A percentile compares a stretch with the other conserved stretches of the same genome.
Evolutionary conservation across 768 basidiomycete species (phyloP).

Genomic region (Xerocomellus intermedius): DNA sequence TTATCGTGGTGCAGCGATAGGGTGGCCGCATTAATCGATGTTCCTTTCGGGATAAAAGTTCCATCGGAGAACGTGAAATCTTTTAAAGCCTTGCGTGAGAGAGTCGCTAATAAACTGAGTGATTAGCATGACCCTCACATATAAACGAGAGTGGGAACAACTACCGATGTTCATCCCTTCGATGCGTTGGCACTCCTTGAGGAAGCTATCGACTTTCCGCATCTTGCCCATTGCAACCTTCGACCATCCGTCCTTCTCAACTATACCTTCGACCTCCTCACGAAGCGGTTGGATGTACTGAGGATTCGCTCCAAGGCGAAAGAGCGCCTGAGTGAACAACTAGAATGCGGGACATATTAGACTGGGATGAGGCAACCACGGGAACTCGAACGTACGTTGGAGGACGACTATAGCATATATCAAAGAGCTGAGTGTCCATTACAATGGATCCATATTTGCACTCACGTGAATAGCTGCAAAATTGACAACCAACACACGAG

Average conservation of each 20-base stretch:
- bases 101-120: conserved; percentile 15
- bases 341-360: conserved; percentile 3
- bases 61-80: conserved; percentile 40
- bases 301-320: conserved; percentile 35
- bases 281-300: conserved; percentile 35
- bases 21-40: conserved; percentile 19
- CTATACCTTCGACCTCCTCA: conserved; percentile 11
- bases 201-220: conserved; percentile 41
- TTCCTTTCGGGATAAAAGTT: conserved; percentile 36
- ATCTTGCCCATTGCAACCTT: conserved; percentile 24
- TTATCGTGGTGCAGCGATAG: conserved; percentile 22
- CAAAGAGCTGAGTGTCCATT: neutral
- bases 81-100: conserved; percentile 34
- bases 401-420: conserved; percentile 14
- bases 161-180: conserved; percentile 21
- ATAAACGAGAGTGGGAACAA: conserved; percentile 10
- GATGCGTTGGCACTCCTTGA: conserved; percentile 11
- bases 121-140: conserved; percentile 8
- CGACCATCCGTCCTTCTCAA: conserved; percentile 1
- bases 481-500: conserved; percentile 8
- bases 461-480: conserved; percentile 27
- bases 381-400: conserved; percentile 10
- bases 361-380: neutral
- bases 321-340: conserved; percentile 36
- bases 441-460: neutral